phyloP scores from a whole-genome alignment of 2,329 filamentous ascomycete species.

The Sclerotinia glacialis region DNA sequence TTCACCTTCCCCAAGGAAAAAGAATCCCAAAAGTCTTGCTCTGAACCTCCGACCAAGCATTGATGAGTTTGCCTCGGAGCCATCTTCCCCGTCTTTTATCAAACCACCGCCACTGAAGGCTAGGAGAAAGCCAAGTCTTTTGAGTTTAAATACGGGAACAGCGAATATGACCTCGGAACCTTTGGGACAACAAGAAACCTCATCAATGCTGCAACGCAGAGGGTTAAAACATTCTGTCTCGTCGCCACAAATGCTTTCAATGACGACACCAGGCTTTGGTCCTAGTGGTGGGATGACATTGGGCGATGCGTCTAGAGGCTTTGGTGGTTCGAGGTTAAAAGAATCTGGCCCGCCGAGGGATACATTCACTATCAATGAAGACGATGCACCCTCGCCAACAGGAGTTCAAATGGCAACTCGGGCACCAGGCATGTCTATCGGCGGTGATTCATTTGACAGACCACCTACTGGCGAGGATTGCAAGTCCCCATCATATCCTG shows the following conservation, averaged over 20 bases:
- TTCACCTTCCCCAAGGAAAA: constrained; percentile 66
- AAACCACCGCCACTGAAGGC: constrained; percentile 70
- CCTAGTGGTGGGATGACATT: constrained; percentile 63
- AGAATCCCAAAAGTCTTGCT: constrained; percentile 81
- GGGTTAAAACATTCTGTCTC: constrained; percentile 66
- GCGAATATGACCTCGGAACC: constrained; percentile 53
- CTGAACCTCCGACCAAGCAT: constrained; percentile 62
- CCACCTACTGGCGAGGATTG: constrained; percentile 74
- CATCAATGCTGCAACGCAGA: constrained; percentile 59
- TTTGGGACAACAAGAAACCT: constrained; percentile 53
- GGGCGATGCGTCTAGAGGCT: constrained; percentile 42
- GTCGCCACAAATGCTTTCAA: constrained; percentile 59
- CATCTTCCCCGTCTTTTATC: constrained; percentile 72
- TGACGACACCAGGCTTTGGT: constrained; percentile 56
- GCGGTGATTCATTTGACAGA: constrained; percentile 62
- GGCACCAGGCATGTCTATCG: constrained; percentile 47
- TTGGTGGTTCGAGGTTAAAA: constrained; percentile 37
- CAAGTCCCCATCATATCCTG: constrained; percentile 78
- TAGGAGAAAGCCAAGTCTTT: constrained; percentile 68
- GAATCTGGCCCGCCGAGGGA: constrained; percentile 33
- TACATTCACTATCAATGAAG: constrained; percentile 38
- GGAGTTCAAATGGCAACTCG: constrained; percentile 60
- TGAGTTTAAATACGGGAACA: constrained; percentile 72
- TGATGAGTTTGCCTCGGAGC: constrained; percentile 48
- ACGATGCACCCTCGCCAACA: constrained; percentile 49